phyloP scores from a whole-genome alignment of 2,329 filamentous ascomycete species.

The Orbilia javanica region DNA sequence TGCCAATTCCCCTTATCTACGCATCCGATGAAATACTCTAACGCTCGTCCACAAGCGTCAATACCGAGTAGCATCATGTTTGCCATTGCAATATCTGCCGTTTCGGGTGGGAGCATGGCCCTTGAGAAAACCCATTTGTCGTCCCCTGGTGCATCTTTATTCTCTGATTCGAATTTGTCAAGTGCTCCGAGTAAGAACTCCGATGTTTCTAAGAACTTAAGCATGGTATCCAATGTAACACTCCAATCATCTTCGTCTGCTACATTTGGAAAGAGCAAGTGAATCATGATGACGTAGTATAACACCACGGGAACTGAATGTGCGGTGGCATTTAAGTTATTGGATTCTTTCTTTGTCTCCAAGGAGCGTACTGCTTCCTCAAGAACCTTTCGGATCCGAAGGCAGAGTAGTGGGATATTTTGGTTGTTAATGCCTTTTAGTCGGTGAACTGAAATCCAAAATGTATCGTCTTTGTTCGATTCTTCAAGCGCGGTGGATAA shows the following conservation, averaged over 20 bases:
- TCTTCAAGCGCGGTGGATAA: constrained; percentile 24
- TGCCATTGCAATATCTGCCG: constrained; percentile 50
- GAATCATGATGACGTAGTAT: constrained; percentile 59
- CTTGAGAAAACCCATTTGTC: constrained; percentile 54
- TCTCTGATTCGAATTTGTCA: constrained; percentile 41
- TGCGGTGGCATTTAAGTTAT: constrained; percentile 1
- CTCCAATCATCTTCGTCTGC: constrained; percentile 44
- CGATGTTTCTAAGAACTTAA: constrained; percentile 45
- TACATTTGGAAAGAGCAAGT: constrained; percentile 55
- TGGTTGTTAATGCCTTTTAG: constrained; percentile 56
- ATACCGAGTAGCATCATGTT: constrained; percentile 59
- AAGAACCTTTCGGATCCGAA: constrained; percentile 52
- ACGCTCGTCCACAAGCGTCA: constrained; percentile 54
- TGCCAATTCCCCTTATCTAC: constrained; percentile 52
- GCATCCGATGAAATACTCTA: constrained; percentile 52
- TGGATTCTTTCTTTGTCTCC: constrained; percentile 28
- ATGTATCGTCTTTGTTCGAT: constrained; percentile 46
- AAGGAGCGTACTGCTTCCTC: constrained; percentile 53
- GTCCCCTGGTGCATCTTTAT: constrained; percentile 10
- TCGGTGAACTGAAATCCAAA: constrained; percentile 51
- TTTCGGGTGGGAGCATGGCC: constrained; percentile 49
- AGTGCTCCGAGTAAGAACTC: constrained; percentile 30
- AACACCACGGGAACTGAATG: constrained; percentile 39
- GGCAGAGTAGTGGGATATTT: constrained; percentile 52
- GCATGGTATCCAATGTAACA: constrained; percentile 55